Percentiles rank a stretch among this genome's conserved stretches.
phyloP scores from a whole-genome alignment of 129 eudicot species.

The Chrysanthemum makinoi region DNA sequence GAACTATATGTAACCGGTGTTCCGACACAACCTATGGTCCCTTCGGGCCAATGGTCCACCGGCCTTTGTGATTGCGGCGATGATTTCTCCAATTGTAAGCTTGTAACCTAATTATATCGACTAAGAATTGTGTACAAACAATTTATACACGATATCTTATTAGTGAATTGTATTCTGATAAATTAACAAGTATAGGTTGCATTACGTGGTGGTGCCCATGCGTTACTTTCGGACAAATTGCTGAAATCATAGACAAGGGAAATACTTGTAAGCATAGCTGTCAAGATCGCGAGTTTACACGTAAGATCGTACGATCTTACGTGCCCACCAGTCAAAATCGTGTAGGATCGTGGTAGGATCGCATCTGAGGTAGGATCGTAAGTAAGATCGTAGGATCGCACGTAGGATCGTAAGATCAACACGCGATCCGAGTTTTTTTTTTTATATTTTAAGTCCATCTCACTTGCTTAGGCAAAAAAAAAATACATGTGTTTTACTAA shows the following conservation, averaged over 20 bases:
- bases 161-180: not conserved
- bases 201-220: conserved; percentile 72
- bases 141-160: not conserved
- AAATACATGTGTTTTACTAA: too few species aligned
- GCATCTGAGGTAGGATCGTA: too few species aligned
- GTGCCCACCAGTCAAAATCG: too few species aligned
- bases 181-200: conserved; percentile 36
- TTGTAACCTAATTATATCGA: not conserved
- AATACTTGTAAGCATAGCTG: conserved; percentile 65
- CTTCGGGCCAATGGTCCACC: conserved; percentile 40
- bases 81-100: conserved; percentile 57
- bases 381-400: too few species aligned
- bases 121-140: not conserved
- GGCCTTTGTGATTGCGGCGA: conserved; percentile 60
- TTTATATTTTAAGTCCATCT: too few species aligned
- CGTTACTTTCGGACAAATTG: conserved; percentile 60
- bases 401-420: too few species aligned
- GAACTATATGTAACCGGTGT: not conserved
- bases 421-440: too few species aligned
- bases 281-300: too few species aligned
- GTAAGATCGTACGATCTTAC: too few species aligned
- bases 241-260: conserved; percentile 66
- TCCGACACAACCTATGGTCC: conserved; percentile 19
- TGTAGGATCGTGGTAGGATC: too few species aligned
- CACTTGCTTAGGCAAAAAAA: too few species aligned